Evolutionary conservation across 352 stramenopile species (phyloP), one percentile per base, ranked within the genome.

Genomic region (Phytophthora quininea): DNA sequence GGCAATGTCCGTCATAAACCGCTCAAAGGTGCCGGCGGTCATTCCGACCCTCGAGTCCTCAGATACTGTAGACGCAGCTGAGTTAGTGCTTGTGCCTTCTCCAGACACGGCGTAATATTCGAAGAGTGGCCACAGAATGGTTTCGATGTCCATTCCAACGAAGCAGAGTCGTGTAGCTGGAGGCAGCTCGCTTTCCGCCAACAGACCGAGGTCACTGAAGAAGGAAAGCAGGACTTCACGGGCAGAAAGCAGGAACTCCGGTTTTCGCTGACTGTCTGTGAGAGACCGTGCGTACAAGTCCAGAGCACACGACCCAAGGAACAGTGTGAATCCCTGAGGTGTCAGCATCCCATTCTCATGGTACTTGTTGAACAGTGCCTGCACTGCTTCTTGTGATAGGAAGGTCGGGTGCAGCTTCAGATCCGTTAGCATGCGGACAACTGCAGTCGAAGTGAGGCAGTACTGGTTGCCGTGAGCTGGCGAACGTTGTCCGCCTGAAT

Each of bases 101-200:
- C 64, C 58, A 19, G 71, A 67, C 8, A 71, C 67, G 7, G 83
- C 67, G 53, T 92, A 91, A 67, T 94, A 94, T 53, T 92, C 82
- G 54, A 92, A 92, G 7, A 94, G 79, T n/a, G 84, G 80, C 84
- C 84, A 94, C 10, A 92, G 61, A 12, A 94, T 83, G 19, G 57
- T 76, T 62, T 94, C 82, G 14, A 91, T 76, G 29, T 94, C 84
- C 15, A 77, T 74, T 0, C 84, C 86, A 27, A 94, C 83, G 32
- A 90, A 82, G 60, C 78, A 90, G n/a, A 89, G 76, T 2, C 66
- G 71, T 15, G 62, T 46, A 27, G 66, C 55, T 8, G 69, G 35
- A 3, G 75, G 80, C 12, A 83, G 50, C 2, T 84, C 68, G 51
- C 84, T 89, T 15, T 88, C 78, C 14, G 47, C 42, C 2, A 88